Conservation (phyloP, 306 rosid genomes). For the Ammopiptanthus mongolicus region DNA sequence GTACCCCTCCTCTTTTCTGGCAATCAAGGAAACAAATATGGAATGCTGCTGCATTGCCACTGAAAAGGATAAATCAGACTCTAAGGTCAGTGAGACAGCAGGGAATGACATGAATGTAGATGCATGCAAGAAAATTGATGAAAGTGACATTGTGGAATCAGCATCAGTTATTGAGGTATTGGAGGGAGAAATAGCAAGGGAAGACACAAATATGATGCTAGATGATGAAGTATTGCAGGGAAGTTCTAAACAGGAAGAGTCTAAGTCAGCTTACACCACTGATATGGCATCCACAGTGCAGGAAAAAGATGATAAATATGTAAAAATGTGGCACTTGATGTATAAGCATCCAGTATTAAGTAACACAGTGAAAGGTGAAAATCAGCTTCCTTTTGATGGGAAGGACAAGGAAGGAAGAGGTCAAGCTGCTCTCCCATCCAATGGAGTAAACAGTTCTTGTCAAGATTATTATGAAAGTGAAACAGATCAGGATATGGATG, state of each 20-base stretch:
- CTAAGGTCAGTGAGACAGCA: not conserved
- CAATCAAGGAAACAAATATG: not conserved
- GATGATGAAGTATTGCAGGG: conserved; percentile 11
- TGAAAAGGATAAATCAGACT: not conserved
- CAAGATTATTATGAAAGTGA: conserved; percentile 26
- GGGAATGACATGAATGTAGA: not conserved
- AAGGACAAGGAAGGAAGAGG: conserved; percentile 32
- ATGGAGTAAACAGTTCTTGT: conserved; percentile 26
- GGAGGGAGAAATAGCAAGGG: conserved; percentile 26
- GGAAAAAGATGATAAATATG: conserved; percentile 47
- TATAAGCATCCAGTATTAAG: conserved; percentile 65
- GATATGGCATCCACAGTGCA: conserved; percentile 20
- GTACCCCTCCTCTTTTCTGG: not conserved
- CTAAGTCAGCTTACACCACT: conserved; percentile 10
- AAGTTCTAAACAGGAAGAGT: conserved; percentile 21
- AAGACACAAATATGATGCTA: conserved; percentile 16
- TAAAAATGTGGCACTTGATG: conserved; percentile 75
- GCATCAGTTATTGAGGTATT: conserved; percentile 2
- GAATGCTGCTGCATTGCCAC: conserved; percentile 1
- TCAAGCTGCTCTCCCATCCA: conserved; percentile 12
- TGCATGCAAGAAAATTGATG: conserved; percentile 13
- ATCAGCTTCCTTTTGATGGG: conserved; percentile 26
- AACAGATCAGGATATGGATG: conserved; percentile 20
- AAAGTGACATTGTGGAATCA: conserved; percentile 12
- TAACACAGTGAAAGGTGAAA: conserved; percentile 23